phyloP scores from a whole-genome alignment of 257 asterid genomes.

The Henckelia pumila region DNA sequence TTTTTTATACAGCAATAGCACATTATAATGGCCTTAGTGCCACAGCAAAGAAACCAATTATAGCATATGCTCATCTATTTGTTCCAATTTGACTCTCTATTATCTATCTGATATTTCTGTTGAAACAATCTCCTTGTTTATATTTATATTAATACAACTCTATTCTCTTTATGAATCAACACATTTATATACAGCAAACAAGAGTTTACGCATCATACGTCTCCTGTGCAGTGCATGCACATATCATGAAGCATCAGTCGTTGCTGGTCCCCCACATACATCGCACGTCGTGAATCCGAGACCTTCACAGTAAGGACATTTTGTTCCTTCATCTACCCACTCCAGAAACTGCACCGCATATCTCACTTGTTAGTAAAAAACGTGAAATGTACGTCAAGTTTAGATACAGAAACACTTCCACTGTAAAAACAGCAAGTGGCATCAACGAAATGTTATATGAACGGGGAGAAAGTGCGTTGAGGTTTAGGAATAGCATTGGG shows the following conservation, averaged over 20 bases:
- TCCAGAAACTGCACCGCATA: conserved; percentile 72
- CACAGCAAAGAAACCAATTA: too few relatives aligned
- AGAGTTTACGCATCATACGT: neutral
- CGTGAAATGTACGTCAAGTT: too few relatives aligned
- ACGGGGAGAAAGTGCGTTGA: too few relatives aligned
- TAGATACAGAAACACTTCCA: too few relatives aligned
- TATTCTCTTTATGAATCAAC: neutral
- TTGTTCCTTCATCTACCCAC: conserved; percentile 81
- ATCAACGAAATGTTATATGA: neutral
- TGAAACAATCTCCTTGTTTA: too few relatives aligned
- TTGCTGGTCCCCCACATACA: conserved; percentile 50
- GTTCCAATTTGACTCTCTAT: too few relatives aligned
- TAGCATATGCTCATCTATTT: too few relatives aligned
- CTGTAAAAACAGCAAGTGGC: neutral
- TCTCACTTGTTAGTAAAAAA: conserved; percentile 8
- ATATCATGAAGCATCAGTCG: conserved; percentile 8
- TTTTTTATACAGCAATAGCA: too few relatives aligned
- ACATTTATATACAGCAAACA: neutral
- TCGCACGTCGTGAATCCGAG: conserved; percentile 64
- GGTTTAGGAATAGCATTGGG: neutral
- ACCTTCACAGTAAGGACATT: conserved; percentile 89
- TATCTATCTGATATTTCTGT: too few relatives aligned
- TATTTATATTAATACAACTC: too few relatives aligned
- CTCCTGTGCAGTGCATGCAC: neutral
- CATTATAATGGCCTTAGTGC: too few relatives aligned